Evolutionary conservation across 495 filamentous ascomycete species (phyloP), one percentile per base, ranked within the genome.

Genomic region (Trichoderma virens): DNA sequence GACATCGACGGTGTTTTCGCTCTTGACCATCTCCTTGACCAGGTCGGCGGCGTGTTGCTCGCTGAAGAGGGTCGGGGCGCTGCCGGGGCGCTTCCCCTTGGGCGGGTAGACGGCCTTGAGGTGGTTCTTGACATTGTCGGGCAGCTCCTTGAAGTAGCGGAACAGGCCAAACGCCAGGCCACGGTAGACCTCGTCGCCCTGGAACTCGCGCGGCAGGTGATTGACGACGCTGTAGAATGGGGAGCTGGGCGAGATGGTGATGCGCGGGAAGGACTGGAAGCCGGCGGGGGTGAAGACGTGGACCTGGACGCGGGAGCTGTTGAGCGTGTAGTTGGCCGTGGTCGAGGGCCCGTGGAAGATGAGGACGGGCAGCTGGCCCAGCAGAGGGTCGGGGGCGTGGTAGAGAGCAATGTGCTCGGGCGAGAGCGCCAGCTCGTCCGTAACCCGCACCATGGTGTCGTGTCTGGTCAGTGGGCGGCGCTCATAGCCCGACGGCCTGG

Each of bases 41-140:
- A 99, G 77, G 70, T 95, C 87, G 45, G 91, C 94, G 6, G 93
- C 92, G 82, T 99, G 94, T 75, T 90, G 87, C 72, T 97, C 92
- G 67, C 91, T 85, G 72, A 98, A 98, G 64, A 94, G 80, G 61
- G 80, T 79, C 2, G 88, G 84, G 11, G 83, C 80, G 5, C 84
- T 81, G n/a, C 79, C 79, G 16, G 84, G 81, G 41, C 81, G 79
- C 18, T 80, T n/a, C 72, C 70, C 74, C 62, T 76, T 76, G 32
- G 74, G 70, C 32, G 79, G 77, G 61, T 79, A 80, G 65, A 79
- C 77, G 62, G 74, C 68, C 68, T 79, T 80, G 60, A 84, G 71
- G 64, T 81, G 79, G 65, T 82, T 82, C 78, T 90, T 95, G 66
- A 93, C 83, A 31, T 79, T 76, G 45, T 90, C 86, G 18, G 93